Percentiles rank a stretch among this genome's conserved stretches.
These are phyloP conservation scores for Spatholobus suberectus DNA, from an alignment of 306 rosid species.

Conservation along the genomic window DNA sequence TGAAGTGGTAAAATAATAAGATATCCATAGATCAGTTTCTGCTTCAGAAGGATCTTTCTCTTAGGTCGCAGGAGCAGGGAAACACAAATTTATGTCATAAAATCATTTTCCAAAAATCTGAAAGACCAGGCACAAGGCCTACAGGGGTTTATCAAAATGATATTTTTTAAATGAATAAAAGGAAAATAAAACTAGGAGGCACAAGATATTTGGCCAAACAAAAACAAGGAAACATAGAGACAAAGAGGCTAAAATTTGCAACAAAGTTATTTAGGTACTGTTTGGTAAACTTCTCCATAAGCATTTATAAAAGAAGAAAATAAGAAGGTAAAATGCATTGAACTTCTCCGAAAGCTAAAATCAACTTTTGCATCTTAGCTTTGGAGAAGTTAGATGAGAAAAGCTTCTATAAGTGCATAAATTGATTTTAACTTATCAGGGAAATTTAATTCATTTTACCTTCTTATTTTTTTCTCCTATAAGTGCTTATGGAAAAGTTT, in stretches of 20 bases:
- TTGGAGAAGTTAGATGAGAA: too few relatives aligned
- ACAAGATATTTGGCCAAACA: neutral
- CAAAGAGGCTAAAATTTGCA: neutral
- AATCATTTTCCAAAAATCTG: neutral
- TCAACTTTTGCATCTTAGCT: too few relatives aligned
- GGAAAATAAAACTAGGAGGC: neutral
- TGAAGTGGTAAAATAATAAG: neutral
- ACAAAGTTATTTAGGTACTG: neutral
- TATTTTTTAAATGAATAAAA: neutral
- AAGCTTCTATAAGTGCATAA: too few relatives aligned
- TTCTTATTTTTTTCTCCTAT: too few relatives aligned
- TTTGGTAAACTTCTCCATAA: too few relatives aligned
- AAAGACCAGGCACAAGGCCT: neutral
- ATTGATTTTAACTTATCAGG: too few relatives aligned
- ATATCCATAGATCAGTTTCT: neutral
- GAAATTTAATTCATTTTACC: too few relatives aligned
- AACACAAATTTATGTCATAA: neutral
- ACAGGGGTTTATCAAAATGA: neutral
- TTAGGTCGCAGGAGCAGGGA: neutral
- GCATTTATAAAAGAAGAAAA: too few relatives aligned
- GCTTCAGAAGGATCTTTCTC: neutral
- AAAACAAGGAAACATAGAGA: neutral
- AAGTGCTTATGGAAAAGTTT: too few relatives aligned
- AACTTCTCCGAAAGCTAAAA: too few relatives aligned
- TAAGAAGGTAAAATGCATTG: too few relatives aligned